Percentiles rank a stretch among this genome's conserved stretches.
These are phyloP conservation scores for Penicillium rolfsii DNA, from an alignment of 2,329 filamentous ascomycete genomes.

Conservation along the genomic window DNA sequence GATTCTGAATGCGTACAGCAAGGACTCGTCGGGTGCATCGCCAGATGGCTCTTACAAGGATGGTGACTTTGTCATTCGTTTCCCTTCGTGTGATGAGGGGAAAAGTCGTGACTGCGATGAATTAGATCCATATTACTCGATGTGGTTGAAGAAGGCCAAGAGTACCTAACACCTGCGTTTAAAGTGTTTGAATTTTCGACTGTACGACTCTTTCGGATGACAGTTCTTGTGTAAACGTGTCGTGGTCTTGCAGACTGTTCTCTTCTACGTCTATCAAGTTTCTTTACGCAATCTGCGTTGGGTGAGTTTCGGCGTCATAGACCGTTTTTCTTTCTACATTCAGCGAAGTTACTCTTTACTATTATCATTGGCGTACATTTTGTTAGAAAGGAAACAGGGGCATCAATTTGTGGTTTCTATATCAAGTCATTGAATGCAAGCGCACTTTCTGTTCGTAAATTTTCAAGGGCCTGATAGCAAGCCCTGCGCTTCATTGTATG, in stretches of 20 bases:
- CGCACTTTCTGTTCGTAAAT: conserved; percentile 14
- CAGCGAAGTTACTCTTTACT: conserved; percentile 16
- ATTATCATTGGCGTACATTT: conserved; percentile 17
- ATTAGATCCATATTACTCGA: conserved; percentile 59
- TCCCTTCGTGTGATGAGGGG: conserved; percentile 68
- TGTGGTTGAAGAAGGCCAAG: conserved; percentile 44
- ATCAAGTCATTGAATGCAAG: conserved; percentile 17
- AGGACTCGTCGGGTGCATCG: conserved; percentile 42
- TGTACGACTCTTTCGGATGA: background rate
- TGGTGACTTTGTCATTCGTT: conserved; percentile 81
- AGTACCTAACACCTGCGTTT: conserved; percentile 16
- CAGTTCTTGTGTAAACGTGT: background rate
- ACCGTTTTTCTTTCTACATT: conserved; percentile 16
- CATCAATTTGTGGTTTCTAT: conserved; percentile 25
- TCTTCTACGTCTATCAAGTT: background rate
- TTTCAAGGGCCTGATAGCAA: conserved; percentile 1
- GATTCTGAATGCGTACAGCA: conserved; percentile 76
- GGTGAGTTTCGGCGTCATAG: conserved; percentile 16
- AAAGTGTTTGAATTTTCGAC: background rate
- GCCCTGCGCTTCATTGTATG: background rate
- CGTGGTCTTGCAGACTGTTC: background rate
- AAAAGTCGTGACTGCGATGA: conserved; percentile 68
- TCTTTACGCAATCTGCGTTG: conserved; percentile 3
- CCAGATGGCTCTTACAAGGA: conserved; percentile 71
- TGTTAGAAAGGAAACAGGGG: conserved; percentile 17